Evolutionary conservation across 1,139 yeast species (phyloP), one percentile per base, ranked within the genome.

Genomic region (Wickerhamomyces sp.): DNA sequence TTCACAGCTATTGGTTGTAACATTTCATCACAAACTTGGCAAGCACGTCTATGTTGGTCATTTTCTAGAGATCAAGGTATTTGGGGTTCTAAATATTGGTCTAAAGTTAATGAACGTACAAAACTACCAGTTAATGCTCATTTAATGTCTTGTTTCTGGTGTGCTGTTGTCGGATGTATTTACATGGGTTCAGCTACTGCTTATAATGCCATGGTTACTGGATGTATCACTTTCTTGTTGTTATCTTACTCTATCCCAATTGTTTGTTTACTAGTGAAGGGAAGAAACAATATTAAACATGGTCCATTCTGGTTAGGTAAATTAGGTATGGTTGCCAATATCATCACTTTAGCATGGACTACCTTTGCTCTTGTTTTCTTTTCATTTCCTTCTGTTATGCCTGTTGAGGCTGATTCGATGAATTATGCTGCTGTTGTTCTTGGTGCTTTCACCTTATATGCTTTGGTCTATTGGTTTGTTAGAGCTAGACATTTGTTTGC

Each of bases 241-340:
- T 55, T 75, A 40, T 71, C 78, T 7, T 76, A 76, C 57, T 51
- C 69, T 38, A 71, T 76, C 36, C 80, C 81, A 15, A 67, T 70
- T 23, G 56, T 63, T 18, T 76, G 83, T 57, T 65, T 81, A 51
- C 65, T 82, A 44, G 61, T 64, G 56, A 72, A 75, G 52, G 84
- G 81, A 43, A 72, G 88, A 62, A 59, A 75, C 51, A 75, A 71
- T 54, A 78, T 82, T 53, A 69, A 65, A 50, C 82, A 77, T 58
- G 89, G 89, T 29, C 85, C 87, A 34, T 78, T 80, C 57, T 79
- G 84, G 84, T 57, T 76, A 41, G 88, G 88, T n/a, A 69, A 71
- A 50, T 45, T 78, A 50, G 89, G 90, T n/a, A 57, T 69, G 4
- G 61, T 78, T 49, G 68, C 79, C 48, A 81, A 81, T 59, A 59